These are phyloP conservation scores for Penicillium hordei DNA, from an alignment of 2,329 filamentous ascomycete genomes.

Conservation along the genomic window DNA sequence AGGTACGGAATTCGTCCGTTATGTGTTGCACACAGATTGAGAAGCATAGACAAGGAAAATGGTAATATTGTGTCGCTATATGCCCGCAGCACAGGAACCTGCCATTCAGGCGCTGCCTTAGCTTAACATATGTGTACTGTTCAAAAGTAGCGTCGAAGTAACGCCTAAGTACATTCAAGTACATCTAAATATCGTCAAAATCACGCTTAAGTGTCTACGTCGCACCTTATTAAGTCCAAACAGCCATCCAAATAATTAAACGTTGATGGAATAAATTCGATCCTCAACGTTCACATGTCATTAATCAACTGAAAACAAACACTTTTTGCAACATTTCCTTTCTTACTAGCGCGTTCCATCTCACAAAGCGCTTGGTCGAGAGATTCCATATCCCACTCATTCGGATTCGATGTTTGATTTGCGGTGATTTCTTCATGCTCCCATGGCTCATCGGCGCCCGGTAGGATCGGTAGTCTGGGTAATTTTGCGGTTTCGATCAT, in stretches of 20 bases:
- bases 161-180: too few species aligned
- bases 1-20: too few species aligned
- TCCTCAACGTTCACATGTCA: constrained; percentile 12
- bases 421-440: constrained; percentile 7
- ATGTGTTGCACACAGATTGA: not conserved
- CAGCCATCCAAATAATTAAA: not conserved
- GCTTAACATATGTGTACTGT: not conserved
- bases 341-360: constrained; percentile 16
- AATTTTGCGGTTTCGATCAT: constrained; percentile 12
- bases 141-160: too few species aligned
- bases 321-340: constrained; percentile 14
- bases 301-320: constrained; percentile 24
- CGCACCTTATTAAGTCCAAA: not conserved
- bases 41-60: not conserved
- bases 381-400: constrained; percentile 16
- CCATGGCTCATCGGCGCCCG: constrained; percentile 14
- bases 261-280: not conserved
- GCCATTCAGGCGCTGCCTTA: not conserved
- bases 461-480: constrained; percentile 9
- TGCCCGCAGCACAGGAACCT: too few species aligned
- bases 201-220: not conserved
- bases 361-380: constrained; percentile 19
- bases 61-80: not conserved
- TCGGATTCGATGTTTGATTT: not conserved
- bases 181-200: not conserved